A percentile compares a stretch with the other conserved stretches of the same genome.
These are phyloP conservation scores for Chaetomiaceae sp. DNA, from an alignment of 2,329 filamentous ascomycete genomes.

Conservation along the genomic window DNA sequence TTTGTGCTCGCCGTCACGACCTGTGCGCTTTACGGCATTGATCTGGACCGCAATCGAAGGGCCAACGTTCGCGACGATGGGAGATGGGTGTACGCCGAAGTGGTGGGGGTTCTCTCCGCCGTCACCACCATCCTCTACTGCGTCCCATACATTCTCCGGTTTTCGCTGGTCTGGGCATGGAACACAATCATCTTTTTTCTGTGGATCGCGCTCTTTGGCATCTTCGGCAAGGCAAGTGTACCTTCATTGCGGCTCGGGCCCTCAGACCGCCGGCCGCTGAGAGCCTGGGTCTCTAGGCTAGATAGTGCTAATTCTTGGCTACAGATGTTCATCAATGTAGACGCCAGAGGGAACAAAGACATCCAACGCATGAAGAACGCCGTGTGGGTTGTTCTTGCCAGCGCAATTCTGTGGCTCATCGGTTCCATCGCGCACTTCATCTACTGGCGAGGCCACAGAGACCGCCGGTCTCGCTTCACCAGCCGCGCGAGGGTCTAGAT, in stretches of 20 bases:
- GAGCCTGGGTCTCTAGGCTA: no score
- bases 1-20: conserved; percentile 73
- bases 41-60: conserved; percentile 54
- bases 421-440: conserved; percentile 51
- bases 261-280: no score
- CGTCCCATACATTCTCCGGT: conserved; percentile 55
- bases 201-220: conserved; percentile 76
- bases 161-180: conserved; percentile 59
- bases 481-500: conserved; percentile 51
- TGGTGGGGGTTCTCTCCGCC: conserved; percentile 62
- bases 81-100: conserved; percentile 74
- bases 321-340: conserved; percentile 66
- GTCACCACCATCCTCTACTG: conserved; percentile 62
- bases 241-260: not conserved
- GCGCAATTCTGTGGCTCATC: conserved; percentile 71
- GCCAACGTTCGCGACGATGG: conserved; percentile 51
- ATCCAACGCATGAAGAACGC: conserved; percentile 78
- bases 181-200: conserved; percentile 69
- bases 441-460: conserved; percentile 57
- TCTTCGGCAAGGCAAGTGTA: conserved; percentile 63
- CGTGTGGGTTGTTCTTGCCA: conserved; percentile 76
- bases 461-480: conserved; percentile 52
- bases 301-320: not conserved
- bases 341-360: conserved; percentile 58
- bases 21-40: conserved; percentile 71